These are phyloP conservation scores for Diaporthe vaccinii DNA, from an alignment of 2,329 filamentous ascomycete species.

Conservation along the genomic window DNA sequence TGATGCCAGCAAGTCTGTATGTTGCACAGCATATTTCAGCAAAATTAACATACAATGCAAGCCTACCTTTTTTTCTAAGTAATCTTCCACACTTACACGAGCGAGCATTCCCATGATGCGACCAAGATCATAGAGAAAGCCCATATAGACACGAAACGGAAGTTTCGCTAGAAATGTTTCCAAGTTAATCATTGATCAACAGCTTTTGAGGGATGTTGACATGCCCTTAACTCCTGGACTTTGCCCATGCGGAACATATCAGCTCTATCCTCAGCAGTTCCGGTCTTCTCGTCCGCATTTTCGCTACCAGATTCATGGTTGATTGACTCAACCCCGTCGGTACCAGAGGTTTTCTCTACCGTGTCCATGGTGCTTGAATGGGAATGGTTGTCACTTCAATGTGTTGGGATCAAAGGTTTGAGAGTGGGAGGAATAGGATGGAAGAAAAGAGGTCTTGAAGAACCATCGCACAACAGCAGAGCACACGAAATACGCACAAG, in stretches of 20 bases:
- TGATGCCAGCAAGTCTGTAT: conserved; percentile 46
- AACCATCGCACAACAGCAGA: too few relatives aligned
- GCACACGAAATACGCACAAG: background rate
- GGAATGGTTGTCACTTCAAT: background rate
- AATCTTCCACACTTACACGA: conserved; percentile 49
- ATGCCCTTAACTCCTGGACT: conserved; percentile 60
- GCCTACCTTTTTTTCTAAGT: background rate
- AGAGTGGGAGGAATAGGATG: background rate
- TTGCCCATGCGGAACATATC: conserved; percentile 65
- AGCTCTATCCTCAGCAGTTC: conserved; percentile 50
- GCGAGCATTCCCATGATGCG: conserved; percentile 66
- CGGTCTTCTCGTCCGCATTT: conserved; percentile 9
- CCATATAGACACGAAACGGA: conserved; percentile 63
- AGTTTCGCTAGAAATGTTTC: conserved; percentile 58
- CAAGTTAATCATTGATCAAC: too few relatives aligned
- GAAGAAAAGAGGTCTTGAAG: background rate
- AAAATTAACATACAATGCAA: background rate
- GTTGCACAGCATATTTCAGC: background rate
- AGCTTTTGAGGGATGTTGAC: conserved; percentile 26
- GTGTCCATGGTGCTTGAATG: background rate
- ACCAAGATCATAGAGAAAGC: conserved; percentile 67
- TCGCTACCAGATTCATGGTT: background rate
- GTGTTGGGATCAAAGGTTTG: background rate
- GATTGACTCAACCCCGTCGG: background rate
- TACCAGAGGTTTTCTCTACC: background rate